Percentiles rank a stretch among this genome's conserved stretches.
phyloP scores from a whole-genome alignment of 2,329 filamentous ascomycete genomes.

The Nothophoma quercina region DNA sequence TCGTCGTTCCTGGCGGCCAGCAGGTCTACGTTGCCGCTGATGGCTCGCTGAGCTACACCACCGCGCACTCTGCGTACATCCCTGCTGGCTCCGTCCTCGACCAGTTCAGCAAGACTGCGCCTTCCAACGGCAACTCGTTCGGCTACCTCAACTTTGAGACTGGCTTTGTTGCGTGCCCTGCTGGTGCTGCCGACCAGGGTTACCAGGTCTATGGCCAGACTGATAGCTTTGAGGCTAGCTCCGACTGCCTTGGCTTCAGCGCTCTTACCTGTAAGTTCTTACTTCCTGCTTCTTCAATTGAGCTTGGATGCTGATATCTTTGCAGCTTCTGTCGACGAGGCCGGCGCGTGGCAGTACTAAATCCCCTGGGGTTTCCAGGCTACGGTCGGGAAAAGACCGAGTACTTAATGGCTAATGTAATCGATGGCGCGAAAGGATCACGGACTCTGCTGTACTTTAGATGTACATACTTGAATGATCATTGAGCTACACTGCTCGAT shows the following conservation, averaged over 20 bases:
- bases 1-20: constrained; percentile 70
- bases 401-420: constrained; percentile 18
- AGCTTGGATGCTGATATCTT: constrained; percentile 11
- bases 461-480: constrained; percentile 8
- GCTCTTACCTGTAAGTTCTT: constrained; percentile 40
- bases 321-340: constrained; percentile 29
- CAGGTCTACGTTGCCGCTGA: constrained; percentile 63
- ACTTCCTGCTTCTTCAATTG: background rate
- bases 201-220: constrained; percentile 47
- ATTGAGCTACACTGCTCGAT: constrained; percentile 24
- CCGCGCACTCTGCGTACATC: constrained; percentile 61
- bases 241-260: constrained; percentile 47
- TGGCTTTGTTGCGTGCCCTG: constrained; percentile 47
- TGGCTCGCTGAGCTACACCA: constrained; percentile 65
- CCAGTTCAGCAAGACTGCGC: constrained; percentile 53
- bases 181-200: constrained; percentile 24
- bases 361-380: constrained; percentile 1
- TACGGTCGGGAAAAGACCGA: constrained; percentile 9
- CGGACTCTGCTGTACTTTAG: constrained; percentile 2
- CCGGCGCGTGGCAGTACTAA: constrained; percentile 50
- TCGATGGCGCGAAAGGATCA: background rate
- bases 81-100: constrained; percentile 60
- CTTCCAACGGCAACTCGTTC: constrained; percentile 30
- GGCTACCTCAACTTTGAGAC: constrained; percentile 39
- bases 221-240: constrained; percentile 24